A percentile compares a stretch with the other conserved stretches of the same genome.
phyloP scores from a whole-genome alignment of 306 rosid species.

The Cicer pinnatifidum region DNA sequence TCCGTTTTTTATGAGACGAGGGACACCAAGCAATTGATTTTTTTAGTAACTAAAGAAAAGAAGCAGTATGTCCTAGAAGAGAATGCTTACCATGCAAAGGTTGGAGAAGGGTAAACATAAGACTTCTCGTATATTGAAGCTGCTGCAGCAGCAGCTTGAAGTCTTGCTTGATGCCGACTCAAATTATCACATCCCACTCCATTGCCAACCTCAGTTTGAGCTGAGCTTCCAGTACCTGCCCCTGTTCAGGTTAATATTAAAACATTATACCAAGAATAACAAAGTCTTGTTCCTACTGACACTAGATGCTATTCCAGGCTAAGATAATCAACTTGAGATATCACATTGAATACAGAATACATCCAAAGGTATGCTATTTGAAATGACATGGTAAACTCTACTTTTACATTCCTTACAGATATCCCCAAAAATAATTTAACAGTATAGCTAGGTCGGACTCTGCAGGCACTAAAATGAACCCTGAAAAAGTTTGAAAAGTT shows the following conservation, averaged over 20 bases:
- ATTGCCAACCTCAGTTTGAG: slow-evolving; percentile 58
- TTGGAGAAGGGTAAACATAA: slow-evolving; percentile 60
- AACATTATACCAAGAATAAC: slow-evolving; percentile 22
- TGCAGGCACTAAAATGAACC: not conserved
- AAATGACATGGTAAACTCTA: not conserved
- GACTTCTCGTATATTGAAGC: slow-evolving; percentile 90
- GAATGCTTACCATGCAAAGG: slow-evolving; percentile 70
- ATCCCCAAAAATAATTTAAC: slow-evolving; percentile 17
- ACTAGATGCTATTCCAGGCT: slow-evolving; percentile 43
- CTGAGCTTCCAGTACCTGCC: slow-evolving; percentile 56
- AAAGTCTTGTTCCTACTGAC: not conserved
- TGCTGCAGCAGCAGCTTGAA: slow-evolving; percentile 84
- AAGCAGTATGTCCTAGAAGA: slow-evolving; percentile 11
- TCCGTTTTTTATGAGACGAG: not conserved
- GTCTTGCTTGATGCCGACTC: slow-evolving; percentile 80
- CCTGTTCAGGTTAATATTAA: slow-evolving; percentile 48
- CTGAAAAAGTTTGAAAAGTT: slow-evolving; percentile 7
- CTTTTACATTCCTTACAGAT: not conserved
- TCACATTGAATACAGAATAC: not conserved
- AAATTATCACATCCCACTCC: slow-evolving; percentile 52
- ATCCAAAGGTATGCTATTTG: slow-evolving; percentile 18
- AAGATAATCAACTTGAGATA: slow-evolving; percentile 22
- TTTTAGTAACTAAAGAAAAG: slow-evolving; percentile 4
- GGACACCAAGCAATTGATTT: slow-evolving; percentile 8
- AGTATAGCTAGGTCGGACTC: not conserved